Evolutionary conservation across 371 early-diverging fungal species (phyloP).

Genomic region (Nematocida homosporus): DNA sequence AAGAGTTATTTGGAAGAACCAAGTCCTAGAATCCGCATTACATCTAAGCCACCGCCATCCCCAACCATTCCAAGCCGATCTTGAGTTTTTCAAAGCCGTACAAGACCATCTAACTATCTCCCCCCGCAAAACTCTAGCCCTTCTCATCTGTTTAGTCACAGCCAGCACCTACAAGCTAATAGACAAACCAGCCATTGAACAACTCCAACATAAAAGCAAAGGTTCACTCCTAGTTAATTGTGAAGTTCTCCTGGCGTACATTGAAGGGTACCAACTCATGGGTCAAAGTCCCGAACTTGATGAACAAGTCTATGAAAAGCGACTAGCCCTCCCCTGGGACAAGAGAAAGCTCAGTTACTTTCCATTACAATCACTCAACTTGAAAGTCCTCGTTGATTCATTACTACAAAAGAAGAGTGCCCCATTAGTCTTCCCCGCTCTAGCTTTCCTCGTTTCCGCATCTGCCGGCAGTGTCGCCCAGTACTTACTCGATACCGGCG

Average conservation of each 20-base stretch:
- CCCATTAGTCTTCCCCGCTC: neutral
- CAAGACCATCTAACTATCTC: neutral
- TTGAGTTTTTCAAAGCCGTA: neutral
- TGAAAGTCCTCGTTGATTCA: conserved; percentile 10
- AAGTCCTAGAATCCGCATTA: neutral
- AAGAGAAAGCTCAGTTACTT: conserved; percentile 14
- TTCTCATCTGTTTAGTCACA: conserved; percentile 5
- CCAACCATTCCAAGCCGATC: neutral
- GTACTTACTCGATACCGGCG: conserved; percentile 1
- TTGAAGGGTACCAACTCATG: conserved; percentile 19
- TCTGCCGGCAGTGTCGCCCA: neutral
- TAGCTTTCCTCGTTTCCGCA: conserved; percentile 12
- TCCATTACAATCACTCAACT: conserved; percentile 5
- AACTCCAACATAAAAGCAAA: neutral
- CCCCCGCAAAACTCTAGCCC: conserved; percentile 7
- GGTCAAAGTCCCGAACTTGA: neutral
- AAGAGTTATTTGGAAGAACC: conserved; percentile 6
- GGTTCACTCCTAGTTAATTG: neutral
- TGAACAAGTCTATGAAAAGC: neutral
- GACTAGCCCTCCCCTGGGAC: conserved; percentile 24
- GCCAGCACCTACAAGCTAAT: neutral
- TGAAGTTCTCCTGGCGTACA: conserved; percentile 26
- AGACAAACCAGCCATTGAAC: neutral
- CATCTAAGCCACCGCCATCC: neutral
- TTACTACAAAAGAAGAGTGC: neutral